These are phyloP conservation scores for Nitzschia sp. DNA, from an alignment of 108 stramenopile genomes.

Conservation along the genomic window DNA sequence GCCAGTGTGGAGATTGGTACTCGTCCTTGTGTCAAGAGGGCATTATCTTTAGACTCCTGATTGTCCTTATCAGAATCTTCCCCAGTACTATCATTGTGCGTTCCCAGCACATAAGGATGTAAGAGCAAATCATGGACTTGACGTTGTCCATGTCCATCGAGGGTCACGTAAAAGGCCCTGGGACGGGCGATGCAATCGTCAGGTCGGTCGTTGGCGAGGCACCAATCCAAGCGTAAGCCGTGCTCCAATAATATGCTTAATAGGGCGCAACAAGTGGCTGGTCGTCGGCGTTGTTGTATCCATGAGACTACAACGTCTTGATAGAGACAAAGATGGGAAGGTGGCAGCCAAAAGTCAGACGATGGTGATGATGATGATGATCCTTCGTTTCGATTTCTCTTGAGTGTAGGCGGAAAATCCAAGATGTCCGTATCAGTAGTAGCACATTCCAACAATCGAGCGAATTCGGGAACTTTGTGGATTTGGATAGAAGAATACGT, in stretches of 20 bases:
- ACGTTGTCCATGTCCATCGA: slow-evolving; percentile 73
- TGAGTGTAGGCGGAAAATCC: not conserved
- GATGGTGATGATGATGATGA: no score
- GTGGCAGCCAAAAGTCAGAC: slow-evolving; percentile 22
- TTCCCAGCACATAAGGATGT: slow-evolving; percentile 35
- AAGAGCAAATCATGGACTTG: slow-evolving; percentile 57
- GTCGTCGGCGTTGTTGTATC: not conserved
- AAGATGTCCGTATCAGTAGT: not conserved
- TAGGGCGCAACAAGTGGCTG: slow-evolving; percentile 13
- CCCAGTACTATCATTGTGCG: not conserved
- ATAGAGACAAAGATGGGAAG: not conserved
- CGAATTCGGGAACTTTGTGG: not conserved
- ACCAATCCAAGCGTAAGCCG: slow-evolving; percentile 56
- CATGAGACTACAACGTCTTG: not conserved
- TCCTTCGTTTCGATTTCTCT: no score
- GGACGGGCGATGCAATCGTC: slow-evolving; percentile 48
- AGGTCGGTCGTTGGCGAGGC: slow-evolving; percentile 46
- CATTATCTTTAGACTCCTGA: no score
- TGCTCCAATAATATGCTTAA: slow-evolving; percentile 54
- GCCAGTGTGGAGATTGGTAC: slow-evolving; percentile 47
- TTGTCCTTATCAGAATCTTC: slow-evolving; percentile 2
- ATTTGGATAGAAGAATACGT: no score
- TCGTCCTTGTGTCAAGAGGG: slow-evolving; percentile 25
- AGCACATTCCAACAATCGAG: not conserved
- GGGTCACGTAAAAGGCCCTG: slow-evolving; percentile 56